These are phyloP conservation scores for Tinospora cordifolia DNA, from an alignment of 164 flowering plant species.

Conservation along the genomic window DNA sequence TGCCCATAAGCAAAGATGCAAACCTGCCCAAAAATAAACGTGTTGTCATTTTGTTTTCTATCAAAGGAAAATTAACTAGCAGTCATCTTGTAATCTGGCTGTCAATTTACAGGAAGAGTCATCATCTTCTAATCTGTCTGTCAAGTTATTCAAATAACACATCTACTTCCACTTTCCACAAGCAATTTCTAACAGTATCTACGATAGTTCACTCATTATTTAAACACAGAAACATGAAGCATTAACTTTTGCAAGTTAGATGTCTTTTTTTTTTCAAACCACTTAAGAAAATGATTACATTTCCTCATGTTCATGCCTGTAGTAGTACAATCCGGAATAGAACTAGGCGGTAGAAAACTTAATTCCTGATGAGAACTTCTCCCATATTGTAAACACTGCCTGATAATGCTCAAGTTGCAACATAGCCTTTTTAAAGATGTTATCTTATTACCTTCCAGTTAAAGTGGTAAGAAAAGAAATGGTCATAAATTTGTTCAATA, in stretches of 20 bases:
- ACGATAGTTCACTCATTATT: background rate
- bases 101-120: background rate
- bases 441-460: background rate
- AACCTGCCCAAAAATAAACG: conserved; percentile 41
- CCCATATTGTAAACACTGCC: background rate
- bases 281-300: too few relatives aligned
- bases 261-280: background rate
- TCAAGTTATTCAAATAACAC: background rate
- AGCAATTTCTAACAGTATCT: background rate
- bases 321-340: background rate
- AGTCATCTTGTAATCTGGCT: background rate
- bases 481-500: background rate
- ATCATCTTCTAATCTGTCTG: background rate
- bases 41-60: background rate
- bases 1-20: conserved; percentile 99
- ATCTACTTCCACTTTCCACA: background rate
- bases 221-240: background rate
- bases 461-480: background rate
- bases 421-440: background rate
- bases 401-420: background rate
- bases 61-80: background rate
- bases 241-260: background rate
- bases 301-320: background rate
- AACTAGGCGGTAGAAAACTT: background rate
- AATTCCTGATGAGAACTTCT: too few relatives aligned